Conservation (phyloP, 768 basidiomycete genomes). For the Tulasnella sp. region DNA sequence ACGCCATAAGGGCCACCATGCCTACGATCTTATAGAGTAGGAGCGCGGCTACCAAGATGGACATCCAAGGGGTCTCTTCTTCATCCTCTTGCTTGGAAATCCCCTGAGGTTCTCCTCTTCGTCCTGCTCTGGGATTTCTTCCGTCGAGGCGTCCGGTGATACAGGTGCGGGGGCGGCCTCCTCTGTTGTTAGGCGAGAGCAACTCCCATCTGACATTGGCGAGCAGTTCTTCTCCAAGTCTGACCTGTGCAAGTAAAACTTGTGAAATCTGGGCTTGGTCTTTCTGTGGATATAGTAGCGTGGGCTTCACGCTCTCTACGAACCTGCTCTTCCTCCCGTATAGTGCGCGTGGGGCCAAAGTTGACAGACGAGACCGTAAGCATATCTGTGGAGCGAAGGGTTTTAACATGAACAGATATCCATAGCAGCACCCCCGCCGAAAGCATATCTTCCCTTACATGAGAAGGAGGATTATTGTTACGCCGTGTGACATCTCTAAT, state of each 20-base stretch:
- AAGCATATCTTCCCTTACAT: conserved; percentile 21
- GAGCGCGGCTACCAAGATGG: conserved; percentile 41
- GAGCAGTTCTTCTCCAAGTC: too few species aligned
- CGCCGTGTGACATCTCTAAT: conserved; percentile 69
- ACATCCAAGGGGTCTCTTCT: conserved; percentile 45
- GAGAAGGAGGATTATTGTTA: conserved; percentile 66
- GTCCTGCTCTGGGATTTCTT: too few species aligned
- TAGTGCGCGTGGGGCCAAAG: conserved; percentile 60
- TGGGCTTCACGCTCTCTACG: conserved; percentile 19
- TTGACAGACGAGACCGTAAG: conserved; percentile 66
- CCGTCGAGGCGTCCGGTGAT: too few species aligned
- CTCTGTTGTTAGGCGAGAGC: too few species aligned
- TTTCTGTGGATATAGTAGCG: conserved; percentile 21
- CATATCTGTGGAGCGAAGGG: conserved; percentile 41
- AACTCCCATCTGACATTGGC: too few species aligned
- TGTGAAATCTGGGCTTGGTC: too few species aligned
- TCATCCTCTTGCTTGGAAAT: too few species aligned
- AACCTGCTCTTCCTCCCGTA: conserved; percentile 35
- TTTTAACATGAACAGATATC: too few species aligned
- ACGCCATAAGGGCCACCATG: conserved; percentile 51
- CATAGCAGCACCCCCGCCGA: too few species aligned
- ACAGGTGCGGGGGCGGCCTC: too few species aligned
- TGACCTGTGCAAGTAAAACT: too few species aligned
- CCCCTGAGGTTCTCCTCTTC: too few species aligned
- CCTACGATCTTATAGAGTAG: conserved; percentile 49